A percentile compares a stretch with the other conserved stretches of the same genome.
These are phyloP conservation scores for Laguncularia racemosa DNA, from an alignment of 345 rosid genomes.

Conservation along the genomic window DNA sequence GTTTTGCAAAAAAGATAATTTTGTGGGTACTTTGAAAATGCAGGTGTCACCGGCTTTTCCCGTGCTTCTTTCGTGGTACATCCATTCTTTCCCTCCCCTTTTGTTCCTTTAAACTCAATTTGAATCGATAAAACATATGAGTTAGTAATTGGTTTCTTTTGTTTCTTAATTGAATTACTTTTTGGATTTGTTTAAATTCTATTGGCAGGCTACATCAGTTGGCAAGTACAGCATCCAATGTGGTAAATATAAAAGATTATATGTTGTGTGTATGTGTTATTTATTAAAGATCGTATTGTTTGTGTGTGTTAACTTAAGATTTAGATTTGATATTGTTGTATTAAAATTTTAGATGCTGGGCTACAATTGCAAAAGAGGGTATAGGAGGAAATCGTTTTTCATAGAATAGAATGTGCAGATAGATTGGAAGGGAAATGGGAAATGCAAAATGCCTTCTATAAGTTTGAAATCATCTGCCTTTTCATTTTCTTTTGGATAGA, in stretches of 20 bases:
- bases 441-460: no score
- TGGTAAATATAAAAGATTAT: constrained; percentile 32
- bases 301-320: background rate
- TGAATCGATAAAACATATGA: background rate
- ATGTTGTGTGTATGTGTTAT: background rate
- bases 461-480: no score
- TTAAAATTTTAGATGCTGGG: background rate
- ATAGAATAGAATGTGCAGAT: background rate
- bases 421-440: background rate
- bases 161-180: background rate
- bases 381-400: background rate
- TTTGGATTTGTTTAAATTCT: constrained; percentile 1
- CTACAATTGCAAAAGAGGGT: no score
- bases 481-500: no score
- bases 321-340: background rate
- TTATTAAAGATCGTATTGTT: background rate
- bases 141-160: background rate
- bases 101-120: background rate
- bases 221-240: constrained; percentile 56
- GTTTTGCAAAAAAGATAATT: no score
- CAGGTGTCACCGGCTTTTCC: constrained; percentile 61
- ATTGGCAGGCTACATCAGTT: constrained; percentile 52
- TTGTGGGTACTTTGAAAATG: background rate
- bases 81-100: background rate
- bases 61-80: constrained; percentile 70